Percentiles rank a stretch among this genome's conserved stretches.
phyloP scores from a whole-genome alignment of 2,329 filamentous ascomycete species.

The Elsinoe australis region DNA sequence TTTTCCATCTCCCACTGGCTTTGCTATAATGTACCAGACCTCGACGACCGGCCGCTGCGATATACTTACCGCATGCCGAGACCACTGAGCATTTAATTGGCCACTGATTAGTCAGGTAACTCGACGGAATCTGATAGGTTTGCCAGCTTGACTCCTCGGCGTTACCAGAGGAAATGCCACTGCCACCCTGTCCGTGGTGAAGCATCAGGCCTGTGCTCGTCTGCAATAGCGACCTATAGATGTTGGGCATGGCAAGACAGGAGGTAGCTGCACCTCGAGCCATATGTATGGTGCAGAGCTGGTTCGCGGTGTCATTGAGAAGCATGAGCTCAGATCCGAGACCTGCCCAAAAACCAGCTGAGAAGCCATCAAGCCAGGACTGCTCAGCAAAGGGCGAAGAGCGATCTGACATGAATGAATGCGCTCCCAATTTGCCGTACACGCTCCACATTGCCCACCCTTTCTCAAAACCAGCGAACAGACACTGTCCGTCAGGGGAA shows the following conservation, averaged over 20 bases:
- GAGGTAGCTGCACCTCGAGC: slow-evolving; percentile 87
- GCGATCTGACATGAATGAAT: slow-evolving; percentile 68
- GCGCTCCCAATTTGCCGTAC: slow-evolving; percentile 82
- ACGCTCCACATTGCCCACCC: slow-evolving; percentile 98
- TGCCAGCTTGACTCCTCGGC: slow-evolving; percentile 95
- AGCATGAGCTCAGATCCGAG: slow-evolving; percentile 81
- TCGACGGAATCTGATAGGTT: slow-evolving; percentile 73
- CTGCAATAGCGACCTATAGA: slow-evolving; percentile 81
- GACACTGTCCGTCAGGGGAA: slow-evolving; percentile 90
- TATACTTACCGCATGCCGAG: slow-evolving; percentile 85
- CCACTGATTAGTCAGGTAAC: slow-evolving; percentile 87
- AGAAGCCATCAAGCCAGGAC: slow-evolving; percentile 69
- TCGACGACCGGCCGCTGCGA: slow-evolving; percentile 88
- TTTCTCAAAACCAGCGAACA: slow-evolving; percentile 85
- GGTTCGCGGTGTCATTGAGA: slow-evolving; percentile 38
- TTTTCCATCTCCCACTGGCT: slow-evolving; percentile 91
- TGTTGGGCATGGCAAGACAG: slow-evolving; percentile 84
- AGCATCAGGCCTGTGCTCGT: slow-evolving; percentile 83
- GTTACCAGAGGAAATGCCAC: slow-evolving; percentile 79
- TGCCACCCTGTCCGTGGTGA: slow-evolving; percentile 50
- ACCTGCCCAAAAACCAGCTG: slow-evolving; percentile 75
- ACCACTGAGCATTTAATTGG: slow-evolving; percentile 81
- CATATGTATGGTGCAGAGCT: slow-evolving; percentile 58
- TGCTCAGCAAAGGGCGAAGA: slow-evolving; percentile 57
- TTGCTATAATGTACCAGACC: slow-evolving; percentile 94